A percentile compares a stretch with the other conserved stretches of the same genome.
These are phyloP conservation scores for Termitomyces sp. DNA, from an alignment of 768 basidiomycete genomes.

Conservation along the genomic window DNA sequence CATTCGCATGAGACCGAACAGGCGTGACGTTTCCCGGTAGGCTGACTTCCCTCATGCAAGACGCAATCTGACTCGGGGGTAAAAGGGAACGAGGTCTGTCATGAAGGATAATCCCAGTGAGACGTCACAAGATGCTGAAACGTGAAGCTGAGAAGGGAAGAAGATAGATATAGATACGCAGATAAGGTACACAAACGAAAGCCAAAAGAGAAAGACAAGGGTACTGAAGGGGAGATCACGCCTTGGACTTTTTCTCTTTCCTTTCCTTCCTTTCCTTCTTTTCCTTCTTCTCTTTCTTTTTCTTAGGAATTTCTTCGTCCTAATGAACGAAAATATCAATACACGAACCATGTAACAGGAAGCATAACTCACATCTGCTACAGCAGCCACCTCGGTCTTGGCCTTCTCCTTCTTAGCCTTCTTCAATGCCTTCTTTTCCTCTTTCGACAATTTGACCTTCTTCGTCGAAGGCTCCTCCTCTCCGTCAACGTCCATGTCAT, in stretches of 20 bases:
- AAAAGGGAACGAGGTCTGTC: not conserved
- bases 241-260: constrained; percentile 29
- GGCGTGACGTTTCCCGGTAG: too few relatives aligned
- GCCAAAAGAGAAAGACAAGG: constrained; percentile 8
- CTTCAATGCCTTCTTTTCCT: constrained; percentile 83
- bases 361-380: constrained; percentile 28
- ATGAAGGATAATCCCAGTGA: not conserved
- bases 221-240: constrained; percentile 13
- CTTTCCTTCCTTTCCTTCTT: constrained; percentile 33
- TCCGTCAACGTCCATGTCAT: constrained; percentile 60
- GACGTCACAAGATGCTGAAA: not conserved
- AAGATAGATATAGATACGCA: not conserved
- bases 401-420: constrained; percentile 66
- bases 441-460: constrained; percentile 75
- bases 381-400: constrained; percentile 42
- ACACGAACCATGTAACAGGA: constrained; percentile 5
- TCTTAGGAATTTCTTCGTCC: constrained; percentile 25
- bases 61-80: not conserved
- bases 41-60: not conserved
- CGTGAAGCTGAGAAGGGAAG: not conserved
- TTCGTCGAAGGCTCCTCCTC: constrained; percentile 52
- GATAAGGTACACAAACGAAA: constrained; percentile 6
- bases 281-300: constrained; percentile 55
- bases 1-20: too few relatives aligned
- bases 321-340: constrained; percentile 5